Evolutionary conservation across 805 yeast genomes (phyloP).

Genomic region (Starmerella geochares): DNA sequence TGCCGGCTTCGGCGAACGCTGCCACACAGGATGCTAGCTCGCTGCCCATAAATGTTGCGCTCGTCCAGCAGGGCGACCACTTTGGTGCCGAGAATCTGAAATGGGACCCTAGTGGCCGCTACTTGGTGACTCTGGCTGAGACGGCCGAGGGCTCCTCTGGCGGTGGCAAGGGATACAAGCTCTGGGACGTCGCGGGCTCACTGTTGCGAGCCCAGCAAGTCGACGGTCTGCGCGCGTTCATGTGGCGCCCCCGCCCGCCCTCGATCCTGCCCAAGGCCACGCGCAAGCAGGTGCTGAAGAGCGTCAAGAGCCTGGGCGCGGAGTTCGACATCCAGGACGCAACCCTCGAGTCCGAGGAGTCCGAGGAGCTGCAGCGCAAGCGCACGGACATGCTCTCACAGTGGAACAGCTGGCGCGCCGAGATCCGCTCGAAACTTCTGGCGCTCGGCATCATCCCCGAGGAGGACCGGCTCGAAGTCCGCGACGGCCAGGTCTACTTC

Average conservation of each 20-base stretch:
- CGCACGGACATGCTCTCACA: conserved; percentile 74
- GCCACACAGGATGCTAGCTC: conserved; percentile 34
- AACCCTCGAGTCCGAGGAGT: conserved; percentile 88
- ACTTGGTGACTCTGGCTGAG: conserved; percentile 43
- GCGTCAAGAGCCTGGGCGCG: conserved; percentile 76
- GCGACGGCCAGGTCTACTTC: conserved; percentile 24
- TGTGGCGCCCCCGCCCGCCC: conserved; percentile 97
- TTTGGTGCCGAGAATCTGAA: conserved; percentile 70
- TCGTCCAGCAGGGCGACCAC: conserved; percentile 53
- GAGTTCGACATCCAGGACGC: conserved; percentile 92
- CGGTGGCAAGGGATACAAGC: conserved; percentile 80
- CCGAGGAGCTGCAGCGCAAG: conserved; percentile 74
- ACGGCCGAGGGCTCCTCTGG: conserved; percentile 18
- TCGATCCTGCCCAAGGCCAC: conserved; percentile 65
- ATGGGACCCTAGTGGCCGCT: conserved; percentile 97
- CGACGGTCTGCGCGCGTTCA: conserved; percentile 76
- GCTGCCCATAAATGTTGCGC: conserved; percentile 48
- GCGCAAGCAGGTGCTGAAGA: conserved; percentile 81
- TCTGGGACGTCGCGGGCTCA: conserved; percentile 76
- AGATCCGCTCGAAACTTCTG: conserved; percentile 39
- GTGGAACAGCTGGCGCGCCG: conserved; percentile 72
- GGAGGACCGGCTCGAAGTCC: conserved; percentile 21
- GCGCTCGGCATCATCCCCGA: conserved; percentile 18
- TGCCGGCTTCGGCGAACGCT: conserved; percentile 18
- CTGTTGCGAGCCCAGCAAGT: conserved; percentile 62